Evolutionary conservation across 306 rosid genomes (phyloP).

Genomic region (Geum urbanum): DNA sequence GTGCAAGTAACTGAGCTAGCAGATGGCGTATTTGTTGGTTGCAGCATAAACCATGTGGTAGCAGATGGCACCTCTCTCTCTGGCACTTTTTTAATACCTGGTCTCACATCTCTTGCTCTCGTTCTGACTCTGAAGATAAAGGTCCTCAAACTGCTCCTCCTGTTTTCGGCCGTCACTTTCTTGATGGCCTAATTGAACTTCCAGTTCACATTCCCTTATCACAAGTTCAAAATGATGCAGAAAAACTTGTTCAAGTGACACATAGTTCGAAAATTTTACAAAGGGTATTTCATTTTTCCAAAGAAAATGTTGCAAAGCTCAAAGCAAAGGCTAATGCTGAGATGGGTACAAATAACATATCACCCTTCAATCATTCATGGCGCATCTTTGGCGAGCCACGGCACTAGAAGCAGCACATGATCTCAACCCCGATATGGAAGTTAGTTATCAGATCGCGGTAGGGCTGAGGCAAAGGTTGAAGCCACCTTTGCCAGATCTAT

Average conservation of each 20-base stretch:
- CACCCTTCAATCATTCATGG: slow-evolving; percentile 5
- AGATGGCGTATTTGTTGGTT: slow-evolving; percentile 40
- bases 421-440: slow-evolving; percentile 6
- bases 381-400: slow-evolving; percentile 9
- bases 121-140: slow-evolving; percentile 1
- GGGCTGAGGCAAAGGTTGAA: slow-evolving; percentile 17
- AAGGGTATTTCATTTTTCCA: background rate
- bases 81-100: slow-evolving; percentile 42
- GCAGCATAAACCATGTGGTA: slow-evolving; percentile 24
- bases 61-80: slow-evolving; percentile 34
- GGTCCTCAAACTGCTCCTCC: slow-evolving; percentile 13
- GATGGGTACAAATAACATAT: slow-evolving; percentile 1
- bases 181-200: background rate
- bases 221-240: background rate
- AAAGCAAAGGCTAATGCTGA: slow-evolving; percentile 21
- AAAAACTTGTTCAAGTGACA: background rate
- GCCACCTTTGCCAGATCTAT: slow-evolving; percentile 28
- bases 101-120: slow-evolving; percentile 37
- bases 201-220: slow-evolving; percentile 12
- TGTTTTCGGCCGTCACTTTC: background rate
- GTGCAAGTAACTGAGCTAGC: slow-evolving; percentile 39
- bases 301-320: background rate
- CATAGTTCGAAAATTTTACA: background rate
- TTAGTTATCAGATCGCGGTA: accelerated
- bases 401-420: background rate